phyloP scores from a whole-genome alignment of 2,329 filamentous ascomycete genomes.

The Fusarium incarnatum region DNA sequence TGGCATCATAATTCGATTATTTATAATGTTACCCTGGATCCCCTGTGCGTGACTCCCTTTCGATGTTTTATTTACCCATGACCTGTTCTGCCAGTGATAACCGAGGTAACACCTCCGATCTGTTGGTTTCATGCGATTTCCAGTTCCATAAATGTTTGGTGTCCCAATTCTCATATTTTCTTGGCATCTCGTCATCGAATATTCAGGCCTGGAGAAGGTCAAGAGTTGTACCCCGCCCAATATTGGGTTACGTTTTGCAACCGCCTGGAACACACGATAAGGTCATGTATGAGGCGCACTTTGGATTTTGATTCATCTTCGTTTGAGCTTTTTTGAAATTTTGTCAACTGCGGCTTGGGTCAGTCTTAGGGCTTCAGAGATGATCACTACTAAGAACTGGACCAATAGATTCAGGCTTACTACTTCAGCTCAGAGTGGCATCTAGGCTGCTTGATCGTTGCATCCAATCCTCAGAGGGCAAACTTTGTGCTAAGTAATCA shows the following conservation, averaged over 20 bases:
- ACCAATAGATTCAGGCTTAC: too few species aligned
- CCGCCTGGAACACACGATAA: not conserved
- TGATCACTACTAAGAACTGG: too few species aligned
- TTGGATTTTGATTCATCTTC: too few species aligned
- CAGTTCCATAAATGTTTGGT: not conserved
- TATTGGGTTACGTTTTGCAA: not conserved
- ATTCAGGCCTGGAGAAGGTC: not conserved
- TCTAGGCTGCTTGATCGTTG: too few species aligned
- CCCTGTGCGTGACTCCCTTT: not conserved
- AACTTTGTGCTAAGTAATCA: too few species aligned
- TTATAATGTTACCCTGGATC: not conserved
- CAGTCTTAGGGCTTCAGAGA: too few species aligned
- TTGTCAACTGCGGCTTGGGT: too few species aligned
- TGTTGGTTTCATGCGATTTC: not conserved
- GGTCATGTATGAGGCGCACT: too few species aligned
- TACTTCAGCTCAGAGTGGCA: too few species aligned
- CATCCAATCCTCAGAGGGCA: too few species aligned
- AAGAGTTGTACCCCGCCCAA: not conserved
- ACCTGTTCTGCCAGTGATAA: not conserved
- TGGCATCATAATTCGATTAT: rapidly evolving
- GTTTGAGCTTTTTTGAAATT: too few species aligned
- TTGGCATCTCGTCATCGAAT: not conserved
- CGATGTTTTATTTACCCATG: not conserved
- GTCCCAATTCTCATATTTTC: not conserved
- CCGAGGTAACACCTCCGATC: not conserved